Evolutionary conservation across 148 eudicot species (phyloP).

Genomic region (Rhododendron ferrugineum): DNA sequence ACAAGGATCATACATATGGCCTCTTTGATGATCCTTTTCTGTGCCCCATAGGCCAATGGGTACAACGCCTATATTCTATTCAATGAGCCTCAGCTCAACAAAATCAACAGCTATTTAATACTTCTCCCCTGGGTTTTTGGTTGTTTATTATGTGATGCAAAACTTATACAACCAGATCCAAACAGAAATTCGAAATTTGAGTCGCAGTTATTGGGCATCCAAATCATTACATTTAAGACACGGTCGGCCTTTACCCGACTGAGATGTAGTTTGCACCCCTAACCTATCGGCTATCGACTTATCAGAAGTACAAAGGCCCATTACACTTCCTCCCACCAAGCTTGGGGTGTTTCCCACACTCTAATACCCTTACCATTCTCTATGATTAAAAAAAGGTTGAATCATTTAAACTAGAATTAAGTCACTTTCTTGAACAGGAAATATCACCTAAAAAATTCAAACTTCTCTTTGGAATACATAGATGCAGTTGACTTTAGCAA

Average conservation of each 20-base stretch:
- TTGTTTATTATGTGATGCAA: not conserved
- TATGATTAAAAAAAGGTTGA: not conserved
- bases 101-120: not conserved
- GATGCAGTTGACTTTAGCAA: not conserved
- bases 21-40: not conserved
- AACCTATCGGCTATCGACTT: not conserved
- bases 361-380: not conserved
- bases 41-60: not conserved
- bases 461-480: not conserved
- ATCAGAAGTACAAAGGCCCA: not conserved
- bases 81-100: not conserved
- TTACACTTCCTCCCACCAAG: not conserved
- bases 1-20: not conserved
- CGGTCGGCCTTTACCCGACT: not conserved
- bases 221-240: not conserved
- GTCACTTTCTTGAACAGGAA: not conserved
- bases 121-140: not conserved
- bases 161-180: not conserved
- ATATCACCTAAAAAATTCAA: not conserved
- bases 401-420: not conserved
- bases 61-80: not conserved
- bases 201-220: not conserved
- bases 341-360: not conserved
- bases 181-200: not conserved
- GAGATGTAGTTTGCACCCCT: not conserved